Base-by-base conservation (phyloP, 331 rosid species). In the Telfairia occidentalis region DNA sequence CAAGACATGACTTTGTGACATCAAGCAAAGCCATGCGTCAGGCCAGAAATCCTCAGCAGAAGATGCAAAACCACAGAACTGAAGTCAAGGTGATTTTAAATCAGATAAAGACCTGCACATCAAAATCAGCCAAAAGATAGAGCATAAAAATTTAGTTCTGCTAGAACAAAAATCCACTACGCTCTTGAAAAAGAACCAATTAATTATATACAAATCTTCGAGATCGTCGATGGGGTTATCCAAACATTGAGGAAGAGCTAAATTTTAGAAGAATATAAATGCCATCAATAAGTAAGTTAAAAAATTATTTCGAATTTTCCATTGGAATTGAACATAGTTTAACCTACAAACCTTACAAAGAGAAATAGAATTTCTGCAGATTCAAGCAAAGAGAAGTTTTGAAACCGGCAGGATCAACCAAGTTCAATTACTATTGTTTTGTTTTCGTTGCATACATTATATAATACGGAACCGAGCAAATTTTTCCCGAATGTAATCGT, bases 1-100 rank as follows among this genome's bases (percentile, higher is more conserved):
- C 96, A 69, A 88, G 81, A 78, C 93, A 87, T 54, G 90, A 78
- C 81, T 85, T 90, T 78, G 87, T 83, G 76, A 92, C 86, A 81
- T 92, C 94, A 46, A 88, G 81, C 74, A 83, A 71, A 65, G 93
- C 97, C 98, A 92, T 92, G 26, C 58, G 79, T 83, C 13, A 58
- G 12, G 53, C 69, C 45, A 26, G 1, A 40, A 69, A 2, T 43
- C 58, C 28, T 70, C 75, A 43, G 57, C 54, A 43, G 57, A 69
- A 26, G 21, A 70, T 26, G 26, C 26, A 45, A 70, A 70, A 45
- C 16, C 57, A 67, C 35, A 24, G 2, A 40, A 70, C 57, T 45
- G 15, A 70, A 45, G 53, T 37, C n/a, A 63, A 34, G 49, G 16
- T 67, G 28, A 38, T 9, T 40, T 13, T 66, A 30, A 0, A 38